Percentiles rank a stretch among this genome's conserved stretches.
These are phyloP conservation scores for Didymella sp. DNA, from an alignment of 2,329 filamentous ascomycete genomes.

Conservation along the genomic window DNA sequence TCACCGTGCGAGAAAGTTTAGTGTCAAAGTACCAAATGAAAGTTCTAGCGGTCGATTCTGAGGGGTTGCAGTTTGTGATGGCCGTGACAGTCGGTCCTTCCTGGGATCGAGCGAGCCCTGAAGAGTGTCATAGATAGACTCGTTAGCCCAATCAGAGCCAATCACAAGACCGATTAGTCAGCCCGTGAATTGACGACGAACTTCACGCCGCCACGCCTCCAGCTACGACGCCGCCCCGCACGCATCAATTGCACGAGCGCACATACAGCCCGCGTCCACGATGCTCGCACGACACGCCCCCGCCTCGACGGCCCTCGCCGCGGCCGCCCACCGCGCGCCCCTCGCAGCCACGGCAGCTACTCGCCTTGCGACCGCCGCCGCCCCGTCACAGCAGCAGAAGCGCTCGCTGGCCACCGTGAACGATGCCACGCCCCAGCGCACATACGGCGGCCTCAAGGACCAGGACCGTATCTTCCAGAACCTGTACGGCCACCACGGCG, in stretches of 20 bases:
- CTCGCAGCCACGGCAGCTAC: constrained; percentile 49
- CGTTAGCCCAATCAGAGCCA: constrained; percentile 13
- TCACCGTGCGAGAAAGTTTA: too few relatives aligned
- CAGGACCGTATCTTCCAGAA: constrained; percentile 99
- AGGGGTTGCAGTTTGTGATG: constrained; percentile 6
- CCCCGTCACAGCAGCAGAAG: constrained; percentile 56
- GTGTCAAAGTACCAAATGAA: neutral
- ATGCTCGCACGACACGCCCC: constrained; percentile 54
- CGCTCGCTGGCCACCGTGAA: constrained; percentile 72
- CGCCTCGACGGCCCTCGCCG: constrained; percentile 49
- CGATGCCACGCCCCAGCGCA: constrained; percentile 63
- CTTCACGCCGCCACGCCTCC: constrained; percentile 38
- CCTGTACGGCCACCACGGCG: constrained; percentile 89
- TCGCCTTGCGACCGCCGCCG: constrained; percentile 52
- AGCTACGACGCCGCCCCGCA: constrained; percentile 40
- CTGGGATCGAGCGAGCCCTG: constrained; percentile 2
- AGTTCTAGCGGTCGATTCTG: neutral
- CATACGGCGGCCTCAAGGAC: constrained; percentile 87
- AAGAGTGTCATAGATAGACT: constrained; percentile 21
- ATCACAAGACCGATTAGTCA: constrained; percentile 24
- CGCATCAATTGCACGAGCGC: constrained; percentile 50
- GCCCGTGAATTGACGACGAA: constrained; percentile 25
- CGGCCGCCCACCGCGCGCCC: constrained; percentile 51
- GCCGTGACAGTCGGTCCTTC: constrained; percentile 7
- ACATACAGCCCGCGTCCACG: constrained; percentile 34